These are phyloP conservation scores for Psilocybe cyanescens DNA, from an alignment of 768 basidiomycete genomes.

Conservation along the genomic window DNA sequence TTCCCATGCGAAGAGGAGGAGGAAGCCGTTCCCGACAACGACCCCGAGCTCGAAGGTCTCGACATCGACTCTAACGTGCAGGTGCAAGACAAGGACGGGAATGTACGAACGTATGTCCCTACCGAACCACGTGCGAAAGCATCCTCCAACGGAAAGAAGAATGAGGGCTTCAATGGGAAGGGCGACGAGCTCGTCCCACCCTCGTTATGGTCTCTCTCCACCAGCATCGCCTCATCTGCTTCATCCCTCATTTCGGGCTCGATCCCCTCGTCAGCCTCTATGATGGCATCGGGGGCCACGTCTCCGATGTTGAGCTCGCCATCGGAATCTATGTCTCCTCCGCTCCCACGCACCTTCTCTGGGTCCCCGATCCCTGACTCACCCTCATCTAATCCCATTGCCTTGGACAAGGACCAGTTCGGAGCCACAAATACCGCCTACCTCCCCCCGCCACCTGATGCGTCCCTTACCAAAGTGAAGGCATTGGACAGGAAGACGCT, in stretches of 20 bases:
- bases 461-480: conserved; percentile 58
- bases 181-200: conserved; percentile 4
- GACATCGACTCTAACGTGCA: conserved; percentile 25
- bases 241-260: conserved; percentile 35
- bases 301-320: conserved; percentile 13
- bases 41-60: conserved; percentile 20
- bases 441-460: conserved; percentile 66
- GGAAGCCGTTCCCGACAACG: conserved; percentile 11
- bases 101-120: conserved; percentile 16
- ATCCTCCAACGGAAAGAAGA: not conserved
- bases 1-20: conserved; percentile 72
- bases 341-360: conserved; percentile 25
- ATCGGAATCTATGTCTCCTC: conserved; percentile 13
- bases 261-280: conserved; percentile 18
- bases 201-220: conserved; percentile 42
- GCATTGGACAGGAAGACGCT: conserved; percentile 69
- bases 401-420: conserved; percentile 41
- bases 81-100: conserved; percentile 11
- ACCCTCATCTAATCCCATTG: not conserved
- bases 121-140: not conserved
- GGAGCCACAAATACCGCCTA: conserved; percentile 64
- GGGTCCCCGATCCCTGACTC: conserved; percentile 16
- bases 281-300: conserved; percentile 5
- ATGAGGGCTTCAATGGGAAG: not conserved
- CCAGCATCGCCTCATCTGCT: conserved; percentile 49